phyloP scores from a whole-genome alignment of 805 yeast genomes.

The Cephaloascus albidus region DNA sequence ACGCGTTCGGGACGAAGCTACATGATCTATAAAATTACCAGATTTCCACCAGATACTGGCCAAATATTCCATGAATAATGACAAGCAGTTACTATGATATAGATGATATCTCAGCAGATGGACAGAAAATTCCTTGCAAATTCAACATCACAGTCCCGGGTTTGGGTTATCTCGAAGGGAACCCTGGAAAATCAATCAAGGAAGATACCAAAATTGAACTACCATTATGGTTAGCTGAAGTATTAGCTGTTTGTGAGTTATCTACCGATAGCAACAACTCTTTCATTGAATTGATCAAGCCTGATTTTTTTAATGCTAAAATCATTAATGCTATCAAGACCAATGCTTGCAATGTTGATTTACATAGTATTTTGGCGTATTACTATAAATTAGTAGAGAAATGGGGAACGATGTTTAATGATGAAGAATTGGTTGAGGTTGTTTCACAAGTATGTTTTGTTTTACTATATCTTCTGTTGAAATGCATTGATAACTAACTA shows the following conservation, averaged over 20 bases:
- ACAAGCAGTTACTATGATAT: conserved; percentile 50
- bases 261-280: conserved; percentile 25
- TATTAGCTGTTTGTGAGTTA: conserved; percentile 45
- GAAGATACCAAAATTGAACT: conserved; percentile 61
- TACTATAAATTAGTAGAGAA: conserved; percentile 63
- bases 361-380: conserved; percentile 55
- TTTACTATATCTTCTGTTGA: not conserved
- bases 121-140: conserved; percentile 67
- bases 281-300: conserved; percentile 60
- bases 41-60: too few relatives aligned
- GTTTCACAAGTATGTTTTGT: conserved; percentile 11
- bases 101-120: conserved; percentile 67
- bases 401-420: conserved; percentile 71
- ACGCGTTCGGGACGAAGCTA: too few relatives aligned
- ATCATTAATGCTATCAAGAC: conserved; percentile 80
- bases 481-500: not conserved
- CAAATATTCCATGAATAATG: conserved; percentile 1
- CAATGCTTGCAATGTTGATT: conserved; percentile 54
- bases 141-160: conserved; percentile 77
- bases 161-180: conserved; percentile 78
- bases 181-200: conserved; percentile 52
- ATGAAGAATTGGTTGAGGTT: conserved; percentile 48
- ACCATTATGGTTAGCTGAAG: conserved; percentile 85
- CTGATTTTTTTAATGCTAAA: conserved; percentile 54
- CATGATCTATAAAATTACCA: too few relatives aligned